These are phyloP conservation scores for Raphanus hybrid DNA, from an alignment of 441 rosid species.

Conservation along the genomic window DNA sequence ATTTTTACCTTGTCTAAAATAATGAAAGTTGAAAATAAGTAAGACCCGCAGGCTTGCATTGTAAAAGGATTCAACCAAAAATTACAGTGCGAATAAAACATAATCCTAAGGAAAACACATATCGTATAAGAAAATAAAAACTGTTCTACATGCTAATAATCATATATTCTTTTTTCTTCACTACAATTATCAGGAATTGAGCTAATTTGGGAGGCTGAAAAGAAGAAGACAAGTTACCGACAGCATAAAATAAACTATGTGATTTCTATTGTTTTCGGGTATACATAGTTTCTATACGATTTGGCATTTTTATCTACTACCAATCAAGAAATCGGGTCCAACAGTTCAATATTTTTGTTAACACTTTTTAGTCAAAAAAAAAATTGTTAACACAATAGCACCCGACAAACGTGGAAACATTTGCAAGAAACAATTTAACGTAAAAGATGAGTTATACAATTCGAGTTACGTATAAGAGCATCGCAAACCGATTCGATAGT, in stretches of 20 bases:
- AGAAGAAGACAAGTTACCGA: constrained; percentile 20
- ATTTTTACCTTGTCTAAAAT: constrained; percentile 17
- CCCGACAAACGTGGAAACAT: constrained; percentile 29
- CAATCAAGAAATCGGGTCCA: constrained; percentile 30
- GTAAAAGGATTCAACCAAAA: constrained; percentile 14
- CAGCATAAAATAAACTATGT: neutral
- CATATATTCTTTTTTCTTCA: neutral
- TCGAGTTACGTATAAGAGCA: constrained; percentile 25
- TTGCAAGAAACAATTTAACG: constrained; percentile 27
- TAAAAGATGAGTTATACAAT: constrained; percentile 24
- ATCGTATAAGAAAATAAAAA: neutral
- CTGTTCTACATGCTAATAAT: neutral
- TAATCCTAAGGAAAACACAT: neutral
- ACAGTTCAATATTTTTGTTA: constrained; percentile 13
- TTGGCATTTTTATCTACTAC: constrained; percentile 14
- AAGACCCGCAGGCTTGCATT: constrained; percentile 17
- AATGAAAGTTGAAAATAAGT: constrained; percentile 1
- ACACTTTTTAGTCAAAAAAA: neutral
- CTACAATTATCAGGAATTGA: neutral
- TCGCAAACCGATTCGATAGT: constrained; percentile 7
- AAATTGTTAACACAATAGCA: neutral
- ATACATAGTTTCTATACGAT: neutral
- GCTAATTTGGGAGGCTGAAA: neutral
- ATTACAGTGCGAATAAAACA: constrained; percentile 7
- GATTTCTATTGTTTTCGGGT: neutral